These are phyloP conservation scores for Eurotiales sp. DNA, from an alignment of 2,329 filamentous ascomycete genomes.

Conservation along the genomic window DNA sequence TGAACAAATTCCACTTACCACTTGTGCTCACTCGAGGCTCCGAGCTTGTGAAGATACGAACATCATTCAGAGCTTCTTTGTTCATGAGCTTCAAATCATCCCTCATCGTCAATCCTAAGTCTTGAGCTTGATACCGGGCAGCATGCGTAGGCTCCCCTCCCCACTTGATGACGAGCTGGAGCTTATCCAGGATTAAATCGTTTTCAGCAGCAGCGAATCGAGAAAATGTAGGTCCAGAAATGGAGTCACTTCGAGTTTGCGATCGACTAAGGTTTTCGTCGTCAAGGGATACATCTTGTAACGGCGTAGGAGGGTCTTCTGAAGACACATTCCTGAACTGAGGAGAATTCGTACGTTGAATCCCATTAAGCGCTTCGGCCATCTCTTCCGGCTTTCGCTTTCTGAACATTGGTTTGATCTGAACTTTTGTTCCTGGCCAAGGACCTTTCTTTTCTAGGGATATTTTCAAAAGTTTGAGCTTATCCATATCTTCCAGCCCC, in stretches of 20 bases:
- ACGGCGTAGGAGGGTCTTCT: slow-evolving; percentile 23
- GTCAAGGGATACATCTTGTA: slow-evolving; percentile 21
- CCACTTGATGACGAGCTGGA: slow-evolving; percentile 98
- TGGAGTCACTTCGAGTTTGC: slow-evolving; percentile 71
- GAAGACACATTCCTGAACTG: slow-evolving; percentile 5
- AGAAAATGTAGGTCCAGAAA: slow-evolving; percentile 86
- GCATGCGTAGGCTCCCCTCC: slow-evolving; percentile 97
- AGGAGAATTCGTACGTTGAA: slow-evolving; percentile 15
- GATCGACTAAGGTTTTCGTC: slow-evolving; percentile 40
- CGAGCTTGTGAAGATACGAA: slow-evolving; percentile 92
- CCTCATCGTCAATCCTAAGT: slow-evolving; percentile 91
- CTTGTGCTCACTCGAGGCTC: slow-evolving; percentile 92
- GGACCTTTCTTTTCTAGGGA: slow-evolving; percentile 88
- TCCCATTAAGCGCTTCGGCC: slow-evolving; percentile 23
- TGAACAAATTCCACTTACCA: slow-evolving; percentile 34
- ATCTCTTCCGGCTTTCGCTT: slow-evolving; percentile 70
- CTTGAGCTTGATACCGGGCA: slow-evolving; percentile 90
- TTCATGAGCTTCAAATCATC: slow-evolving; percentile 94
- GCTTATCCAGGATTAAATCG: slow-evolving; percentile 86
- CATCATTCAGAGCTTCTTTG: slow-evolving; percentile 83
- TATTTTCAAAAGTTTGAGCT: slow-evolving; percentile 80
- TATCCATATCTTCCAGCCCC: slow-evolving; percentile 77
- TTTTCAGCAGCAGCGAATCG: slow-evolving; percentile 92
- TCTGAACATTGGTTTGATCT: slow-evolving; percentile 99
- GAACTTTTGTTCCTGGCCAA: slow-evolving; percentile 95